These are phyloP conservation scores for Globisporangium mamillatum DNA, from an alignment of 352 stramenopile genomes.

Conservation along the genomic window DNA sequence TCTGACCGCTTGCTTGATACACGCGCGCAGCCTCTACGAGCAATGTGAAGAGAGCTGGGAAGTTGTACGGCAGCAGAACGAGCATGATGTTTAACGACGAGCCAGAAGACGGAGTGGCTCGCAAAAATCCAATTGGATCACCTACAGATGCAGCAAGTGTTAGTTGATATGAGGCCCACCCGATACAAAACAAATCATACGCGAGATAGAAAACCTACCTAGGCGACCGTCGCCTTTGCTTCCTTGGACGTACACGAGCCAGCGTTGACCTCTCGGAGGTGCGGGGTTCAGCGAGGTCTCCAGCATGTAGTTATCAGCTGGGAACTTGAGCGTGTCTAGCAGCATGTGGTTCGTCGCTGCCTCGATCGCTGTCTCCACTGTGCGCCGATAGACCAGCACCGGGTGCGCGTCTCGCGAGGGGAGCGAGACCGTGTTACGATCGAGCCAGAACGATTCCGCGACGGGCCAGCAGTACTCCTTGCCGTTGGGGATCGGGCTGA, in stretches of 20 bases:
- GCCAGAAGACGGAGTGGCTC: slow-evolving; percentile 28
- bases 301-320: slow-evolving; percentile 70
- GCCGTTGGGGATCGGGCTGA: slow-evolving; percentile 65
- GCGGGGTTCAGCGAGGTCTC: slow-evolving; percentile 55
- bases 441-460: slow-evolving; percentile 82
- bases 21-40: slow-evolving; percentile 80
- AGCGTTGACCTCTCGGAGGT: slow-evolving; percentile 71
- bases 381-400: slow-evolving; percentile 62
- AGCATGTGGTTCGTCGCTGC: slow-evolving; percentile 85
- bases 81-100: slow-evolving; percentile 46
- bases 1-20: slow-evolving; percentile 78
- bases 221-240: slow-evolving; percentile 81
- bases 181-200: not conserved
- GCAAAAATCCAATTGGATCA: slow-evolving; percentile 81
- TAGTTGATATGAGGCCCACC: not conserved
- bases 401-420: slow-evolving; percentile 75
- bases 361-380: slow-evolving; percentile 77
- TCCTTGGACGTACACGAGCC: slow-evolving; percentile 78
- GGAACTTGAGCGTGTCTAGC: slow-evolving; percentile 87
- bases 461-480: slow-evolving; percentile 86
- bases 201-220: slow-evolving; percentile 25
- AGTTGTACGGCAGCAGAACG: slow-evolving; percentile 90
- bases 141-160: slow-evolving; percentile 24
- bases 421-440: slow-evolving; percentile 75
- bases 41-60: slow-evolving; percentile 74